Evolutionary conservation across 257 asterid genomes (phyloP).

Genomic region (Rehmannia glutinosa): DNA sequence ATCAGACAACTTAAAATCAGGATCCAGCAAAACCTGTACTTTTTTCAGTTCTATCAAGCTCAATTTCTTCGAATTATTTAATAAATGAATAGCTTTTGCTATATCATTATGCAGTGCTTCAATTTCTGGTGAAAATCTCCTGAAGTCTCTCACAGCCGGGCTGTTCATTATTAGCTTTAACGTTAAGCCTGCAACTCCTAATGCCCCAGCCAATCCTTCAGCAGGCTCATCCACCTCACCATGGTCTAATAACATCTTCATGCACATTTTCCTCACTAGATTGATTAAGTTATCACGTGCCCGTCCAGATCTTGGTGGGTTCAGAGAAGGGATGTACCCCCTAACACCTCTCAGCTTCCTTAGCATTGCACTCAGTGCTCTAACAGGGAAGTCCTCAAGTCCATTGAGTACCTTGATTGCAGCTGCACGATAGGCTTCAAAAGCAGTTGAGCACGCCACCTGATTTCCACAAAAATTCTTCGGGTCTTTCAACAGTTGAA

Average conservation of each 20-base stretch:
- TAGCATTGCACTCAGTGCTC: slow-evolving; percentile 50
- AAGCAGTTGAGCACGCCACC: slow-evolving; percentile 18
- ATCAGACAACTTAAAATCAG: slow-evolving; percentile 25
- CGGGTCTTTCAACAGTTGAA: slow-evolving; percentile 41
- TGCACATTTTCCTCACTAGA: slow-evolving; percentile 35
- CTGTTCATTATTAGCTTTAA: slow-evolving; percentile 40
- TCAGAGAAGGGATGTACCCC: slow-evolving; percentile 39
- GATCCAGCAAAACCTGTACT: slow-evolving; percentile 41
- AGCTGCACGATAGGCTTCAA: slow-evolving; percentile 44
- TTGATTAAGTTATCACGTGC: slow-evolving; percentile 16
- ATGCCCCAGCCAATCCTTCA: slow-evolving; percentile 52
- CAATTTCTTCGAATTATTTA: slow-evolving; percentile 29
- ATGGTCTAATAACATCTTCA: slow-evolving; percentile 43
- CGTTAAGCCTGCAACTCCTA: slow-evolving; percentile 66
- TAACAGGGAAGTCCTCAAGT: slow-evolving; percentile 45
- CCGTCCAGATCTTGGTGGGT: slow-evolving; percentile 13
- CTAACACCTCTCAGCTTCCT: slow-evolving; percentile 52
- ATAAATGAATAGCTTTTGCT: slow-evolving; percentile 50
- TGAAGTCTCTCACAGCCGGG: slow-evolving; percentile 37
- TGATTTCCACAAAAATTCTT: slow-evolving; percentile 27
- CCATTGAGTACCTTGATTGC: slow-evolving; percentile 45
- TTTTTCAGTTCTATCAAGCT: slow-evolving; percentile 39
- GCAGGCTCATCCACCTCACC: slow-evolving; percentile 41
- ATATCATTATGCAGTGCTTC: slow-evolving; percentile 70
- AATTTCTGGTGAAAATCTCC: slow-evolving; percentile 51